Evolutionary conservation across 169 alveolate species (phyloP).

Genomic region (Amoebophrya sp.): DNA sequence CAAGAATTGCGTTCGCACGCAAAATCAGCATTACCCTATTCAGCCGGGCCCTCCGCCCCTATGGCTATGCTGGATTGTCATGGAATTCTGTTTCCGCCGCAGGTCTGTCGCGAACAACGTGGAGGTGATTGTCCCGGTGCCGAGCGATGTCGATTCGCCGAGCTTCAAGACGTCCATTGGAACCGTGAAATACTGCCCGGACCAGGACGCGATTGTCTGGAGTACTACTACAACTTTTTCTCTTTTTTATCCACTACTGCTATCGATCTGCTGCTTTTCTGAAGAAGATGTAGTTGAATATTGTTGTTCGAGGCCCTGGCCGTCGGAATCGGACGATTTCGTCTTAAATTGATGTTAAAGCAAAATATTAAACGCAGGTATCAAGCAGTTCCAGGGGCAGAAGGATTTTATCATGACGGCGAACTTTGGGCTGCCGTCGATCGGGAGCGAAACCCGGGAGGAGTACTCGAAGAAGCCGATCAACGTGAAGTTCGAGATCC

Average conservation of each 20-base stretch:
- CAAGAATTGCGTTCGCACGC: too few relatives aligned
- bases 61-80: too few relatives aligned
- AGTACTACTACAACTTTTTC: slow-evolving; percentile 10
- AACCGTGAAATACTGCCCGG: slow-evolving; percentile 88
- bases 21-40: too few relatives aligned
- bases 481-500: slow-evolving; percentile 94
- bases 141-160: slow-evolving; percentile 91
- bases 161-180: slow-evolving; percentile 86
- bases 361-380: too few relatives aligned
- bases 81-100: too few relatives aligned
- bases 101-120: slow-evolving; percentile 93
- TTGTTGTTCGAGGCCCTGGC: too few relatives aligned
- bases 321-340: too few relatives aligned
- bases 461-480: slow-evolving; percentile 84
- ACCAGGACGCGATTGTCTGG: slow-evolving; percentile 87
- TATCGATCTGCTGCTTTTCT: too few relatives aligned
- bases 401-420: slow-evolving; percentile 93
- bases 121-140: slow-evolving; percentile 95
- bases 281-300: too few relatives aligned
- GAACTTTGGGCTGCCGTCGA: slow-evolving; percentile 90
- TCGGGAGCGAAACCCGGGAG: slow-evolving; percentile 71
- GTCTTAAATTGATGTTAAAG: too few relatives aligned
- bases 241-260: too few relatives aligned
- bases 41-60: too few relatives aligned
- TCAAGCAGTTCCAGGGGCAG: slow-evolving; percentile 96